Conservation (phyloP, 495 filamentous ascomycete genomes). For the Neurospora tetraspora region DNA sequence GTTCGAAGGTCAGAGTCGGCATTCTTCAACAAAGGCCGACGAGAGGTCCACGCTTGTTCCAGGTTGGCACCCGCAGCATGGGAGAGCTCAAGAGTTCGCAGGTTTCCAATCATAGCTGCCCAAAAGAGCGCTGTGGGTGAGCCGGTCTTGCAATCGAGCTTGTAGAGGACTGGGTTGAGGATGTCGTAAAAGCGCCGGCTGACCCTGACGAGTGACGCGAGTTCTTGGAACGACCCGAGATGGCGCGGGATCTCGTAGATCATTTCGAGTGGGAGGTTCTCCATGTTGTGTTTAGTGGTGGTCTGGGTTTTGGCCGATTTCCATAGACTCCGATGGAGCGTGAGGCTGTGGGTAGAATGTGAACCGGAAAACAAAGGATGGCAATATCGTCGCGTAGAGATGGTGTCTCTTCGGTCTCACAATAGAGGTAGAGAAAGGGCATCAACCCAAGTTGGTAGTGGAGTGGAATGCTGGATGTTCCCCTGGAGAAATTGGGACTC, state of each 20-base stretch:
- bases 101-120: neutral
- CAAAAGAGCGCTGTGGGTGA: constrained; percentile 1
- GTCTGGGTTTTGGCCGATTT: too few species aligned
- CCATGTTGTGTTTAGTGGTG: neutral
- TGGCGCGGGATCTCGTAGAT: constrained; percentile 4
- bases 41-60: neutral
- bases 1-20: neutral
- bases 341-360: neutral
- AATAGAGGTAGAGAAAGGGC: too few species aligned
- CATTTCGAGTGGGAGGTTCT: neutral
- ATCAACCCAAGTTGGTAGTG: too few species aligned
- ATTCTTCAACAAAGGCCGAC: neutral
- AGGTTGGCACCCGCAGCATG: constrained; percentile 2
- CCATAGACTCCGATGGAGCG: too few species aligned
- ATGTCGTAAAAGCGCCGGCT: neutral
- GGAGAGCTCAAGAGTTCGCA: neutral
- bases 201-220: neutral
- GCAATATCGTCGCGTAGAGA: too few species aligned
- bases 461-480: neutral
- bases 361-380: neutral
- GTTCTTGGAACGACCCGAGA: neutral
- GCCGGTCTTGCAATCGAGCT: neutral
- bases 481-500: neutral
- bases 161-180: constrained; percentile 4
- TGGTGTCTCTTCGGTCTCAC: too few species aligned